A percentile compares a stretch with the other conserved stretches of the same genome.
phyloP scores from a whole-genome alignment of 1,284 basidiomycete species.

The Leccinum griseonigrum region DNA sequence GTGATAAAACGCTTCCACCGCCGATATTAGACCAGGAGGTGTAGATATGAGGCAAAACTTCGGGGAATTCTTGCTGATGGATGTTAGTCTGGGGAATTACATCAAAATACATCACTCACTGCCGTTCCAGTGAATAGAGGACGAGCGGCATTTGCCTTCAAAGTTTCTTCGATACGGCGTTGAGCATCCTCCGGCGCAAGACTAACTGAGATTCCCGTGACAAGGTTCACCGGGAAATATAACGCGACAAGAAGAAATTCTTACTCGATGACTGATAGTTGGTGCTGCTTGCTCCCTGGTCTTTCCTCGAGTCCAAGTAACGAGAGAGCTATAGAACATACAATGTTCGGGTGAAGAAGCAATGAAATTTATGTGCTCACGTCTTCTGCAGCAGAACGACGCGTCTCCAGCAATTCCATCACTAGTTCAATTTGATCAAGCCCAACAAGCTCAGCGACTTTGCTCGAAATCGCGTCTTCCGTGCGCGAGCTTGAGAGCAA shows the following conservation, averaged over 20 bases:
- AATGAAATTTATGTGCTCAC: slow-evolving; percentile 30
- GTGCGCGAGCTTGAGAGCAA: slow-evolving; percentile 28
- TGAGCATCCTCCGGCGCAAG: slow-evolving; percentile 59
- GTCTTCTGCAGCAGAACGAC: slow-evolving; percentile 40
- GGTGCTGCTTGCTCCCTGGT: neutral
- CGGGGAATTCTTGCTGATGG: slow-evolving; percentile 52
- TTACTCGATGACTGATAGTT: slow-evolving; percentile 14
- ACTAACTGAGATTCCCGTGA: slow-evolving; percentile 18
- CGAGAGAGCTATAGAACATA: slow-evolving; percentile 16
- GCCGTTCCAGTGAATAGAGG: slow-evolving; percentile 63
- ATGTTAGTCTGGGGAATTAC: slow-evolving; percentile 9
- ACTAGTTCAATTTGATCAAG: slow-evolving; percentile 80
- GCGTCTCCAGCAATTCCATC: slow-evolving; percentile 53
- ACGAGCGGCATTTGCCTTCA: slow-evolving; percentile 64
- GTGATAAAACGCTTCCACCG: slow-evolving; percentile 70
- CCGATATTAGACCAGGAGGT: slow-evolving; percentile 53
- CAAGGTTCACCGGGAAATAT: neutral
- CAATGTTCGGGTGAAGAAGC: neutral
- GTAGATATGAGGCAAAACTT: slow-evolving; percentile 89
- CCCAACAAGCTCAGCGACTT: slow-evolving; percentile 82
- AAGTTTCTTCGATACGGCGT: slow-evolving; percentile 61
- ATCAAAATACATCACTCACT: slow-evolving; percentile 38
- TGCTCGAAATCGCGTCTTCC: slow-evolving; percentile 75
- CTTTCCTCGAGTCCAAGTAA: slow-evolving; percentile 5
- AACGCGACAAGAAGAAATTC: neutral